These are phyloP conservation scores for Didymella sp. DNA, from an alignment of 2,329 filamentous ascomycete genomes.

Conservation along the genomic window DNA sequence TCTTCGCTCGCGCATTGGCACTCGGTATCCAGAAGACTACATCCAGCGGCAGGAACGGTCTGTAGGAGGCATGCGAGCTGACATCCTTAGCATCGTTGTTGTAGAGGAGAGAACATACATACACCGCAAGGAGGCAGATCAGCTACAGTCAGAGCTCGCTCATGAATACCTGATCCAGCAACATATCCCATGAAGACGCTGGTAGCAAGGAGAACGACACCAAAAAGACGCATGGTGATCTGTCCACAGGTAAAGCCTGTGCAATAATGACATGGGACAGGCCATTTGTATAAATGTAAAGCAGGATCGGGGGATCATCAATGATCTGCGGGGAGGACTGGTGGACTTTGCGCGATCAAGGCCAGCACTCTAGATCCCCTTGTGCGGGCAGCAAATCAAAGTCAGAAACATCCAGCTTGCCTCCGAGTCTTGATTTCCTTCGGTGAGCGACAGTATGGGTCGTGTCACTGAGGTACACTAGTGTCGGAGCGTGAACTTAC, in stretches of 20 bases:
- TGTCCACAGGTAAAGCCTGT: neutral
- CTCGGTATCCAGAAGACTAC: constrained; percentile 19
- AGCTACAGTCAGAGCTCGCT: constrained; percentile 6
- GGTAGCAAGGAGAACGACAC: neutral
- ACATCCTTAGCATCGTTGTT: neutral
- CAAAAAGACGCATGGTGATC: neutral
- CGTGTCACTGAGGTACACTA: constrained; percentile 16
- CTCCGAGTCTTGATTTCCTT: neutral
- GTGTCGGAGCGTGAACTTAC: constrained; percentile 1
- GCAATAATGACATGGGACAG: neutral
- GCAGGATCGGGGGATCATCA: constrained; percentile 4
- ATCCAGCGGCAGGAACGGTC: constrained; percentile 21
- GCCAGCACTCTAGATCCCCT: neutral
- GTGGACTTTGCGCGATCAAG: neutral
- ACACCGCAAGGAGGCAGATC: constrained; percentile 14
- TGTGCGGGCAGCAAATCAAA: neutral
- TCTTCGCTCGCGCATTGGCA: constrained; percentile 26
- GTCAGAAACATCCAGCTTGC: neutral
- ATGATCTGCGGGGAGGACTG: neutral
- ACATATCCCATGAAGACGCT: neutral
- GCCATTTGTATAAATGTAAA: neutral
- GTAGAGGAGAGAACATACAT: neutral
- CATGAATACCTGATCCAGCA: neutral
- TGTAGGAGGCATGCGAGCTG: constrained; percentile 6
- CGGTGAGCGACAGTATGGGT: neutral